Conservation (phyloP, 1,139 yeast genomes). For the Candida sojae region DNA sequence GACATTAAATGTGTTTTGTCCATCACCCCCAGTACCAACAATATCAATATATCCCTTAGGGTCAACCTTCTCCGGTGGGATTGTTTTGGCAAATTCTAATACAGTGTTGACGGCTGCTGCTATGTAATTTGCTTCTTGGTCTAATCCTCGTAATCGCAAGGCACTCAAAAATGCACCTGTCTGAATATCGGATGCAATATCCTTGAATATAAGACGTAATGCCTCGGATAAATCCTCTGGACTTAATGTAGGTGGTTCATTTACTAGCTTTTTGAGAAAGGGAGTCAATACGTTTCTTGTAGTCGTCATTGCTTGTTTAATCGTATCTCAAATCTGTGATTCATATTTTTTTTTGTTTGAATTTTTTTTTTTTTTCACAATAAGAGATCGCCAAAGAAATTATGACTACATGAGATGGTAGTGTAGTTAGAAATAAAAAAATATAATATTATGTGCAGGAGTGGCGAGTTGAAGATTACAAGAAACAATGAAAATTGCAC, state of each 20-base stretch:
- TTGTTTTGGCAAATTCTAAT: constrained; percentile 58
- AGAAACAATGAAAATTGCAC: too few species aligned
- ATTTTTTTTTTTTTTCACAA: not conserved
- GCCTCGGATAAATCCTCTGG: constrained; percentile 64
- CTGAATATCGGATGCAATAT: constrained; percentile 67
- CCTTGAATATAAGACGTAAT: constrained; percentile 58
- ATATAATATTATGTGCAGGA: too few species aligned
- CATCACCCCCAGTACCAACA: constrained; percentile 98
- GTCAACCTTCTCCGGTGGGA: constrained; percentile 44
- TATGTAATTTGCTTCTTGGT: constrained; percentile 76
- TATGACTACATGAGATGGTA: too few species aligned
- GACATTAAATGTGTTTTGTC: constrained; percentile 94
- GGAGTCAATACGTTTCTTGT: constrained; percentile 51
- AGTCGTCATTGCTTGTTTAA: not conserved
- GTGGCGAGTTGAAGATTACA: too few species aligned
- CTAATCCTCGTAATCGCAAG: constrained; percentile 72
- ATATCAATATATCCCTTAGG: constrained; percentile 72
- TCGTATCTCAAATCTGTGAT: not conserved
- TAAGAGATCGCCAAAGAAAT: too few species aligned
- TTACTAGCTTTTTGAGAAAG: constrained; percentile 60
- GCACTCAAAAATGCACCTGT: constrained; percentile 79
- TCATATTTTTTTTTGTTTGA: not conserved
- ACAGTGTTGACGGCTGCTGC: constrained; percentile 83
- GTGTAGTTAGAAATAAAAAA: too few species aligned
- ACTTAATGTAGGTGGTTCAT: constrained; percentile 59